Base-by-base conservation (phyloP, 495 filamentous ascomycete genomes). In the Xylaria sp. region DNA sequence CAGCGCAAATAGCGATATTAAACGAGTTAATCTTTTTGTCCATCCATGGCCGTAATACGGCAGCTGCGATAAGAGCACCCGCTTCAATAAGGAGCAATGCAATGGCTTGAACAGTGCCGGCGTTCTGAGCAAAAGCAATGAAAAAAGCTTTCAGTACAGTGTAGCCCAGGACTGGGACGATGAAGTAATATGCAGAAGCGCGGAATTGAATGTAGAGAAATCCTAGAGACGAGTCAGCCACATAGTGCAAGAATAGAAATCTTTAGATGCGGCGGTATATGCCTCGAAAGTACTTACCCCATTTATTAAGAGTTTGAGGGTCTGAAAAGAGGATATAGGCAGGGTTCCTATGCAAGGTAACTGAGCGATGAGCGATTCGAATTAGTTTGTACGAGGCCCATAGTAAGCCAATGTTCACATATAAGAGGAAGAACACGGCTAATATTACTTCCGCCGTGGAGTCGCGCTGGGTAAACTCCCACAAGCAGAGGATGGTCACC, bases 191-290 rank as follows among this genome's bases (percentile, higher is more conserved):
- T 7, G 94, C 93, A 2, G 95, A 95, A 19, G 96, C 95, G 62
- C 95, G 93, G 85, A 97, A 98, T 80, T 98, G 96, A 61, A 99
- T 94, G 75, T 99, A 99, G 48, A 99, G 85, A 83, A 98, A 99
- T 17, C 96, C 77, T 78, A 37, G 15, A 24, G 19, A 24, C 37
- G 2, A 35, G 68, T 70, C n/a, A 70, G 31, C 37, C 17, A 64
- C 7, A 33, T 7, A n/a, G 2, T 66, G 71, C 24, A 55, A n/a
- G 21, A 33, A 14, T 35, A n/a, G 3, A 44, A 53, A 58, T 33
- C 11, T 9, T 7, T 37, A 37, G 37, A 63, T 3, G 31, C 33
- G 48, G 26, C 5, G 19, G 5, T 7, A 11, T 55, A 58, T 63
- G n/a, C 0, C 24, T 5, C 41, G 41, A 17, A 61, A 63, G 6